phyloP scores from a whole-genome alignment of 306 rosid species.

The Ochetophila trinervis region DNA sequence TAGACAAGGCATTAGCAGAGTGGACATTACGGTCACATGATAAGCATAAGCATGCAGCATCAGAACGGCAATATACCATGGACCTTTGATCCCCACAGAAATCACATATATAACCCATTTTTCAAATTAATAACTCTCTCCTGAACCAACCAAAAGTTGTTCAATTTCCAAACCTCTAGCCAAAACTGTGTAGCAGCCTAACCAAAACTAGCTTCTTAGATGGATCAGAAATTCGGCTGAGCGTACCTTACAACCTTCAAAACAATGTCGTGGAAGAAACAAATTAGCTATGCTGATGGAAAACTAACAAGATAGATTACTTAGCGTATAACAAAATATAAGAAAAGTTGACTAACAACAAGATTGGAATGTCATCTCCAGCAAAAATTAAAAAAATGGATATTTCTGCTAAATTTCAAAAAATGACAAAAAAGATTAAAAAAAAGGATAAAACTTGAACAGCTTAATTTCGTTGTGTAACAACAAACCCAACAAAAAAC shows the following conservation, averaged over 20 bases:
- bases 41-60: slow-evolving; percentile 85
- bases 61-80: slow-evolving; percentile 92
- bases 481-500: neutral
- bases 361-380: slow-evolving; percentile 1
- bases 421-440: neutral
- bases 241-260: slow-evolving; percentile 29
- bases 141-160: slow-evolving; percentile 27
- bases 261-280: slow-evolving; percentile 5
- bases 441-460: neutral
- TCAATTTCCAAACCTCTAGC: slow-evolving; percentile 23
- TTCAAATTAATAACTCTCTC: slow-evolving; percentile 19
- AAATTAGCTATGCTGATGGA: slow-evolving; percentile 29
- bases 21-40: slow-evolving; percentile 94
- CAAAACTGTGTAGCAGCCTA: slow-evolving; percentile 16
- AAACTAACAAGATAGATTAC: slow-evolving; percentile 10
- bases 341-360: neutral
- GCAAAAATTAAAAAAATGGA: neutral
- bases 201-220: slow-evolving; percentile 26
- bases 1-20: slow-evolving; percentile 90
- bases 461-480: neutral
- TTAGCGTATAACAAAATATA: slow-evolving; percentile 7
- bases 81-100: slow-evolving; percentile 87
- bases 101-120: slow-evolving; percentile 89
- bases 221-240: slow-evolving; percentile 19
- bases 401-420: slow-evolving; percentile 4